phyloP scores from a whole-genome alignment of 768 basidiomycete genomes.

The Mycena rebaudengoi region DNA sequence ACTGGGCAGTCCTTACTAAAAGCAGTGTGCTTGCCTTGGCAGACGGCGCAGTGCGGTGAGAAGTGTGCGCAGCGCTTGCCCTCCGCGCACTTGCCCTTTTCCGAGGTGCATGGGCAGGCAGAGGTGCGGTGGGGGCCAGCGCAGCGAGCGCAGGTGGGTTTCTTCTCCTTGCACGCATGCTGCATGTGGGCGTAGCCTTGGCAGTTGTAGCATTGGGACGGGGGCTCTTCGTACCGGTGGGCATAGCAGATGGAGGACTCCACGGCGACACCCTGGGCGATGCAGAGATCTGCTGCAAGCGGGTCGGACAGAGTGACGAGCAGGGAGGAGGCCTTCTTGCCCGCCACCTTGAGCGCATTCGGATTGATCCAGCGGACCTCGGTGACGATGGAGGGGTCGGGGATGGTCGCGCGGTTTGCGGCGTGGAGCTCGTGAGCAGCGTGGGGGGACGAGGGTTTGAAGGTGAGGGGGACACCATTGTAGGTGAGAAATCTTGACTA shows the following conservation, averaged over 20 bases:
- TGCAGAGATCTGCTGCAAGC: background rate
- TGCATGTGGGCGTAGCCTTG: no score
- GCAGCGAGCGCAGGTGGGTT: no score
- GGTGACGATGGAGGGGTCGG: background rate
- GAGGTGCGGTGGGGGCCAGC: no score
- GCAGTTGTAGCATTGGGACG: no score
- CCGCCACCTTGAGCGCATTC: background rate
- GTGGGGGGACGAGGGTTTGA: background rate
- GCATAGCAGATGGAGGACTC: background rate
- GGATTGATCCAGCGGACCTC: conserved; percentile 9
- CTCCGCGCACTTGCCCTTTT: no score
- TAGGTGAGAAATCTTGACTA: no score
- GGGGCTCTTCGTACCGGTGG: background rate
- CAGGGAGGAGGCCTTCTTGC: conserved; percentile 10
- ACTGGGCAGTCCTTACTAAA: no score
- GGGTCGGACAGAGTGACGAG: conserved; percentile 7
- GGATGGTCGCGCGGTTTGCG: background rate
- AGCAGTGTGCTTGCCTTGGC: no score
- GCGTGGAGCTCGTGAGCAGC: background rate
- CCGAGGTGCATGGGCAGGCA: no score
- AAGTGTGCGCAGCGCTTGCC: no score
- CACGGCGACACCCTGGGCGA: background rate
- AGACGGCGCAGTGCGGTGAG: no score
- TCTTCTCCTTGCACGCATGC: no score
- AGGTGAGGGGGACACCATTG: background rate